These are phyloP conservation scores for Cladophialophora carrionii DNA, from an alignment of 2,329 filamentous ascomycete species.

Conservation along the genomic window DNA sequence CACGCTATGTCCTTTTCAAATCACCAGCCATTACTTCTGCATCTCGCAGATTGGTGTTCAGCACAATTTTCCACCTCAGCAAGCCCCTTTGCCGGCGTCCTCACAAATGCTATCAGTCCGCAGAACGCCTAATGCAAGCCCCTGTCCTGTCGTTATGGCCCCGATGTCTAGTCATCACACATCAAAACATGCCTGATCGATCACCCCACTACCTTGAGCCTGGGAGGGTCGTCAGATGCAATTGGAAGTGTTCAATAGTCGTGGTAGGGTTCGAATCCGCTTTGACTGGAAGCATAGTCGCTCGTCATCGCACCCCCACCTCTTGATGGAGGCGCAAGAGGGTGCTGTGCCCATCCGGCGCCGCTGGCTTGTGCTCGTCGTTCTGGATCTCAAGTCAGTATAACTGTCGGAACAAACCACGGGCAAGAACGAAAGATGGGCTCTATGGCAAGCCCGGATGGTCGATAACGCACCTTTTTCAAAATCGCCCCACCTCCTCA, in stretches of 20 bases:
- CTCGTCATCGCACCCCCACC: conserved; percentile 9
- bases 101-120: neutral
- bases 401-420: neutral
- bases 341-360: conserved; percentile 25
- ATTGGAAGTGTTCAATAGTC: conserved; percentile 5
- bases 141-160: neutral
- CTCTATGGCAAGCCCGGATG: neutral
- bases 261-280: conserved; percentile 16
- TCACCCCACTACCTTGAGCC: neutral
- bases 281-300: conserved; percentile 16
- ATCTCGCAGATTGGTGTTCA: neutral
- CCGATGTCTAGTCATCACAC: conserved; percentile 3
- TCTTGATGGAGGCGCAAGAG: conserved; percentile 16
- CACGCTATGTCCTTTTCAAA: neutral
- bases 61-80: neutral
- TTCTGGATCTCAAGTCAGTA: conserved; percentile 23
- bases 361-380: conserved; percentile 31
- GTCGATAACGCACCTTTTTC: conserved; percentile 64
- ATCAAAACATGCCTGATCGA: conserved; percentile 6
- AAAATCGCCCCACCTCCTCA: conserved; percentile 98
- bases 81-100: neutral
- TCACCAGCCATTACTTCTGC: neutral
- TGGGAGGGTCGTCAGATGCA: neutral
- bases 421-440: neutral
- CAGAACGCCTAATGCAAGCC: neutral